These are phyloP conservation scores for Hemisphaericaspora lyxosophila DNA, from an alignment of 1,139 yeast species.

Conservation along the genomic window DNA sequence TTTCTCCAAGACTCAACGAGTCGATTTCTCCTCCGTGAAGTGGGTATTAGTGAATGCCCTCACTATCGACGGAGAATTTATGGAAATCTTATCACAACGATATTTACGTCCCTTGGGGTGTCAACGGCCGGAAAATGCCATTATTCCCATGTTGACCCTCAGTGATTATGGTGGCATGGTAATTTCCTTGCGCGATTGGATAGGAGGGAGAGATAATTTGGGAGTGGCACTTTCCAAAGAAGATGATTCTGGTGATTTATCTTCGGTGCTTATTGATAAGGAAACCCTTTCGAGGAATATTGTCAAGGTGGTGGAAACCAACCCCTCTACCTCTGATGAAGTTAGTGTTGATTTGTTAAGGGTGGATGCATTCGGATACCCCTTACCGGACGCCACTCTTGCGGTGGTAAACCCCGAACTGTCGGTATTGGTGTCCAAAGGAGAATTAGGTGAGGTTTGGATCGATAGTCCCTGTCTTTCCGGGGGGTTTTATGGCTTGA, in stretches of 20 bases:
- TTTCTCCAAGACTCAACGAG: constrained; percentile 71
- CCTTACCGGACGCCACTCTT: constrained; percentile 88
- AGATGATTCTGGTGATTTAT: constrained; percentile 41
- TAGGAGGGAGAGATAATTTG: constrained; percentile 63
- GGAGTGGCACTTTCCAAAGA: constrained; percentile 43
- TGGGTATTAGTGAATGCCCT: constrained; percentile 91
- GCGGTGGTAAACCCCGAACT: constrained; percentile 96
- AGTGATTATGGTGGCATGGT: constrained; percentile 98
- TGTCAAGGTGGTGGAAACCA: constrained; percentile 66
- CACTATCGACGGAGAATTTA: constrained; percentile 93
- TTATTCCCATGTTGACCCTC: constrained; percentile 85
- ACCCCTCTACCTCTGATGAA: constrained; percentile 57
- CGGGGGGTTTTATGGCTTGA: constrained; percentile 82
- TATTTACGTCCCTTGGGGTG: constrained; percentile 93
- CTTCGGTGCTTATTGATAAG: constrained; percentile 78
- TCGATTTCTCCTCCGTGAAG: constrained; percentile 75
- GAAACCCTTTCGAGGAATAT: constrained; percentile 77
- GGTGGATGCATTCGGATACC: constrained; percentile 91
- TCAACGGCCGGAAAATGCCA: constrained; percentile 68
- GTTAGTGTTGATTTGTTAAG: constrained; percentile 53
- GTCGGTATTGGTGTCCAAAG: constrained; percentile 58
- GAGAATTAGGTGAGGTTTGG: constrained; percentile 98
- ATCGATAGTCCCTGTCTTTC: constrained; percentile 85
- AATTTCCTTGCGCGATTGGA: constrained; percentile 87
- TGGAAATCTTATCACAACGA: constrained; percentile 85